Conservation (phyloP, 202 grass and related monocot genomes). For the Schoenoplectus triqueter region DNA sequence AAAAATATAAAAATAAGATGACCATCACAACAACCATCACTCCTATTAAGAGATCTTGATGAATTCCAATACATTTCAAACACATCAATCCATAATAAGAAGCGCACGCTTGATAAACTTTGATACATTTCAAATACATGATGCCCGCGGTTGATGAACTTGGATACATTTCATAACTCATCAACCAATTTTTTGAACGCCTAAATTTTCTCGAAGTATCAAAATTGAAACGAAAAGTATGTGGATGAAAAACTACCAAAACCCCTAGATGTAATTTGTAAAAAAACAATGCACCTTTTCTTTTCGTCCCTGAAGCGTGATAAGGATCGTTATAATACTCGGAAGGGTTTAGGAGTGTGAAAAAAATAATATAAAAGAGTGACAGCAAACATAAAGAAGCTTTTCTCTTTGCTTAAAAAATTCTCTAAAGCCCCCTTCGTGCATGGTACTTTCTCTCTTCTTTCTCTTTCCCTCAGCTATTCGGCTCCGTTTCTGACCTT, state of each 20-base stretch:
- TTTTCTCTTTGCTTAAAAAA: constrained; percentile 9
- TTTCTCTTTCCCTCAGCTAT: constrained; percentile 23
- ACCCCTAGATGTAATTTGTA: not conserved
- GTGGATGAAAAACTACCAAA: constrained; percentile 3
- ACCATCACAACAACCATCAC: too few relatives aligned
- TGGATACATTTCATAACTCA: too few relatives aligned
- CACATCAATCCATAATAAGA: too few relatives aligned
- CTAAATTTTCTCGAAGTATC: not conserved
- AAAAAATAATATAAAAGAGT: constrained; percentile 6
- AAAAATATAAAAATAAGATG: too few relatives aligned
- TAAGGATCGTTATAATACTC: not conserved
- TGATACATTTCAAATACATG: too few relatives aligned
- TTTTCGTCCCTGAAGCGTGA: not conserved
- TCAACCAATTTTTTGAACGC: not conserved
- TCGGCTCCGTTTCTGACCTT: constrained; percentile 19
- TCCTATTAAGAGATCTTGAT: too few relatives aligned
- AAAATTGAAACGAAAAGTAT: not conserved
- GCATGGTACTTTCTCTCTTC: constrained; percentile 36
- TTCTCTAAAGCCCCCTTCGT: constrained; percentile 32
- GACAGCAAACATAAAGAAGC: constrained; percentile 15
- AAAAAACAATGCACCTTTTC: not conserved
- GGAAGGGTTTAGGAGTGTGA: not conserved
- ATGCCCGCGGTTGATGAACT: too few relatives aligned
- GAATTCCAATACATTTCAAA: too few relatives aligned
- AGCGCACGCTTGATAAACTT: too few relatives aligned